phyloP scores from a whole-genome alignment of 2,329 filamentous ascomycete species.

The Drechslerella stenobrocha region DNA sequence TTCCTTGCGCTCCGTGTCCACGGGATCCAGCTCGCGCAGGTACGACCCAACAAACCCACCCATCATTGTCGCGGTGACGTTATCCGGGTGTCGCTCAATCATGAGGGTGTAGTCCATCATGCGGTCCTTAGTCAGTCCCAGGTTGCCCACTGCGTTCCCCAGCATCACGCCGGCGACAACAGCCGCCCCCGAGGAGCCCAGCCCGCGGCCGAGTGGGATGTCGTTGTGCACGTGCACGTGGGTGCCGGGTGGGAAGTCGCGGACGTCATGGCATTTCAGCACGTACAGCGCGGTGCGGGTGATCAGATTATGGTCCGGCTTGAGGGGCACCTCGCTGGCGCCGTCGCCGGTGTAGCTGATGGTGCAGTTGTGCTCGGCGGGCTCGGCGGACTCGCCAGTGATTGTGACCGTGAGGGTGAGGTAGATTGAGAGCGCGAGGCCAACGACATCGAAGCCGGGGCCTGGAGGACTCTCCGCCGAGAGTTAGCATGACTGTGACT shows the following conservation, averaged over 20 bases:
- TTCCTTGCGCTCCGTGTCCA: slow-evolving; percentile 86
- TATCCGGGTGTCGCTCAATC: slow-evolving; percentile 94
- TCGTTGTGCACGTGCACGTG: slow-evolving; percentile 94
- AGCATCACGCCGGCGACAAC: slow-evolving; percentile 94
- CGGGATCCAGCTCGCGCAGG: slow-evolving; percentile 84
- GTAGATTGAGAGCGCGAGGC: slow-evolving; percentile 89
- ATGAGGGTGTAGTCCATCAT: slow-evolving; percentile 96
- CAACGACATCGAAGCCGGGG: slow-evolving; percentile 96
- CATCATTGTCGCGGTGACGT: slow-evolving; percentile 91
- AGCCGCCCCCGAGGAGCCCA: slow-evolving; percentile 93
- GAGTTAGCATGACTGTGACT: slow-evolving; percentile 26
- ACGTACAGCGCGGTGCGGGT: slow-evolving; percentile 94
- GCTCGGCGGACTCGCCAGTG: slow-evolving; percentile 60
- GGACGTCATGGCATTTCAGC: slow-evolving; percentile 84
- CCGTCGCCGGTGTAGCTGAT: slow-evolving; percentile 86
- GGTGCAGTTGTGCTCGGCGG: slow-evolving; percentile 75
- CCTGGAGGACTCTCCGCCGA: slow-evolving; percentile 55
- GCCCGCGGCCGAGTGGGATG: slow-evolving; percentile 85
- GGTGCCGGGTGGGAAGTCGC: slow-evolving; percentile 80
- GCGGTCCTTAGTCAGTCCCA: slow-evolving; percentile 75
- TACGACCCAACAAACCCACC: slow-evolving; percentile 97
- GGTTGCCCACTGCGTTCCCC: slow-evolving; percentile 81
- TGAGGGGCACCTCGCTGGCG: slow-evolving; percentile 73
- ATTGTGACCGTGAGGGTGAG: slow-evolving; percentile 82
- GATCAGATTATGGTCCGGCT: slow-evolving; percentile 86